Percentiles rank a stretch among this genome's conserved stretches.
phyloP scores from a whole-genome alignment of 306 rosid species.

The Ziziphus jujuba region DNA sequence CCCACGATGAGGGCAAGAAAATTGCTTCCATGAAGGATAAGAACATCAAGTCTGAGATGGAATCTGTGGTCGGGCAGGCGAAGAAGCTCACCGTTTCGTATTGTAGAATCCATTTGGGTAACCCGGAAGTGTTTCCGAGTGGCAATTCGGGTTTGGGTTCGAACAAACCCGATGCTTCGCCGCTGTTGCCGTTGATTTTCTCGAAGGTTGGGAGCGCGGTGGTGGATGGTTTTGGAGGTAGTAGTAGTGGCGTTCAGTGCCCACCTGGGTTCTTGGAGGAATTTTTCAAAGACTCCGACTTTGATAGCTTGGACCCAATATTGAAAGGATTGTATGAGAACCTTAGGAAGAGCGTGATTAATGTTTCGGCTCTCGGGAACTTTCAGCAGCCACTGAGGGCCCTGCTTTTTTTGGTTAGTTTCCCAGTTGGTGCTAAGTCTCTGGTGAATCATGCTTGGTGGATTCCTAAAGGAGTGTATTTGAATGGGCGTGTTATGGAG shows the following conservation, averaged over 20 bases:
- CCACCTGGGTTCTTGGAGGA: slow-evolving; percentile 95
- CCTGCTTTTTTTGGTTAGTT: slow-evolving; percentile 68
- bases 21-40: slow-evolving; percentile 72
- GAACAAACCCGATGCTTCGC: slow-evolving; percentile 30
- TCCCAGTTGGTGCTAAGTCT: slow-evolving; percentile 81
- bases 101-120: slow-evolving; percentile 76
- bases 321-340: slow-evolving; percentile 83
- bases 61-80: slow-evolving; percentile 55
- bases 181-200: slow-evolving; percentile 65
- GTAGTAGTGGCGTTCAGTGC: slow-evolving; percentile 43
- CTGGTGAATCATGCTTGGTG: slow-evolving; percentile 87
- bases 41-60: slow-evolving; percentile 58
- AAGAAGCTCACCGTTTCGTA: slow-evolving; percentile 74
- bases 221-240: slow-evolving; percentile 48
- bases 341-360: slow-evolving; percentile 76
- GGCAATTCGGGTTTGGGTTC: slow-evolving; percentile 9
- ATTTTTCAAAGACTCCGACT: slow-evolving; percentile 75
- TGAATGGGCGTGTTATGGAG: slow-evolving; percentile 97
- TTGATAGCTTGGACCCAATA: slow-evolving; percentile 71
- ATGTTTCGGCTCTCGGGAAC: slow-evolving; percentile 90
- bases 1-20: slow-evolving; percentile 72
- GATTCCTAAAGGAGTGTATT: slow-evolving; percentile 80
- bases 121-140: slow-evolving; percentile 65
- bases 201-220: slow-evolving; percentile 60
- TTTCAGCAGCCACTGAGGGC: slow-evolving; percentile 85